Evolutionary conservation across 352 stramenopile genomes (phyloP), one percentile per base, ranked within the genome.

Genomic region (Pythium sukuiense): DNA sequence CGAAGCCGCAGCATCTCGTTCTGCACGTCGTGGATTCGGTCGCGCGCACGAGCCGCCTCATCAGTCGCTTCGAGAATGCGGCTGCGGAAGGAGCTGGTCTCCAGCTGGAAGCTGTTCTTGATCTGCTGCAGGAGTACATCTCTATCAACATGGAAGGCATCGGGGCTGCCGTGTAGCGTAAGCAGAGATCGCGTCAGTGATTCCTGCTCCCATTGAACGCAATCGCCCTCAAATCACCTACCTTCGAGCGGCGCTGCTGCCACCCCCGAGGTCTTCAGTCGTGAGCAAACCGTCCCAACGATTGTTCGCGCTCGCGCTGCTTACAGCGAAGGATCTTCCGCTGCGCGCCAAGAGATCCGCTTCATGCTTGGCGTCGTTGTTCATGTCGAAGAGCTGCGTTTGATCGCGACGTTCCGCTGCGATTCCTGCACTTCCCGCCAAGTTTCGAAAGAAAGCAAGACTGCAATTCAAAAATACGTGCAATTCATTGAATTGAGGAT

Each of bases 61-160:
- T 78, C 68, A 1, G 67, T 65, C 32, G 65, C 62, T 16, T 79
- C 72, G 18, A 67, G 24, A 9, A 86, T 83, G 48, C 73, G 74
- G 18, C 75, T 70, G 2, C 63, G 73, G 55, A 84, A 85, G 13
- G 59, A 63, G 41, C 87, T 73, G n/a, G 75, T 81, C 65, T 92
- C 81, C 18, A 77, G 59, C 14, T 82, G 67, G 30, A 87, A 90
- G 37, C 81, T 86, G 35, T 78, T 68, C 58, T 86, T 88, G 60
- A 89, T 90, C 55, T 66, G 79, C 26, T 69, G 66, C 5, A 87
- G 61, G 2, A 86, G 24, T 18, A 43, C 43, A 16, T 69, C 61
- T 33, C 46, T 67, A 33, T 73, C 57, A 32, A 64, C 35, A 32
- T 54, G 24, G 35, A 30, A 16, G 2, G 39, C 52, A 35, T 41